A percentile compares a stretch with the other conserved stretches of the same genome.
Evolutionary conservation across 768 basidiomycete genomes (phyloP).

Genomic region (Xanthoconium purpureum): DNA sequence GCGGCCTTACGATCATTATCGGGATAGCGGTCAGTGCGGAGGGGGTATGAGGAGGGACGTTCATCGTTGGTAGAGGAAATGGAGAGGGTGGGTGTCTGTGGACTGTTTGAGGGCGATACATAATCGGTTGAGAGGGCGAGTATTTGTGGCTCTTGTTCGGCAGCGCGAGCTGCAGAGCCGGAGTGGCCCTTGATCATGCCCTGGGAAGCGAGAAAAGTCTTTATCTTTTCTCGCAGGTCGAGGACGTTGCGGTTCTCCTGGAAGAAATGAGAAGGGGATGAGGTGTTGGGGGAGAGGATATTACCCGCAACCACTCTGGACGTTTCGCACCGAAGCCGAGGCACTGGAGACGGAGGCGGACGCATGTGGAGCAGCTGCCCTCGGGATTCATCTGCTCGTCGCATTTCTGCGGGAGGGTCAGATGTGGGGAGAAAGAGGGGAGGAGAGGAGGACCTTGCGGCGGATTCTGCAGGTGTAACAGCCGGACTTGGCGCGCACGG

Average conservation of each 20-base stretch:
- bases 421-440: constrained; percentile 2
- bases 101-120: constrained; percentile 38
- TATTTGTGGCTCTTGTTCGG: constrained; percentile 55
- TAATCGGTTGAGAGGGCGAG: constrained; percentile 47
- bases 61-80: constrained; percentile 41
- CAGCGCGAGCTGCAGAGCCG: constrained; percentile 57
- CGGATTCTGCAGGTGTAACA: constrained; percentile 88
- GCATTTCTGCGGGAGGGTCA: constrained; percentile 60
- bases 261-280: constrained; percentile 10
- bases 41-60: constrained; percentile 35
- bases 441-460: constrained; percentile 58
- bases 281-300: neutral
- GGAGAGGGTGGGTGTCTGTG: constrained; percentile 48
- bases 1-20: constrained; percentile 28
- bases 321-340: constrained; percentile 84
- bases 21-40: constrained; percentile 28
- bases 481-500: constrained; percentile 81
- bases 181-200: constrained; percentile 91
- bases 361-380: constrained; percentile 72
- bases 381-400: constrained; percentile 66
- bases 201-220: constrained; percentile 72
- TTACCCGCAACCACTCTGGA: constrained; percentile 80
- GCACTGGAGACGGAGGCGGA: constrained; percentile 77
- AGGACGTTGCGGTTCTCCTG: constrained; percentile 70
- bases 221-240: constrained; percentile 74